phyloP scores from a whole-genome alignment of 2,329 filamentous ascomycete genomes.

The Penicillium sp. region DNA sequence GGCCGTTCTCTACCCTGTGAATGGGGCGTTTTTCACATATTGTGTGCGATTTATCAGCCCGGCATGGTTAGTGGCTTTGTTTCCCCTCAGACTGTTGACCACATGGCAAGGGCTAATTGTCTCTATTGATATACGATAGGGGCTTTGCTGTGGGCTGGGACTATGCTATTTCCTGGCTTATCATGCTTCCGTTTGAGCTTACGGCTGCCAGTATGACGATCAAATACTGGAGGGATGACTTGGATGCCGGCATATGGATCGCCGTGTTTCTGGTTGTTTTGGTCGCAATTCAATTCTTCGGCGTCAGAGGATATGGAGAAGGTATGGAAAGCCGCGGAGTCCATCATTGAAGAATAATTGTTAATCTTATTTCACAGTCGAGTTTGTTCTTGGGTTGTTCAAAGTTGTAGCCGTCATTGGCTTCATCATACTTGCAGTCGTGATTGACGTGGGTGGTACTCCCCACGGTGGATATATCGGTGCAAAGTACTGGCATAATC shows the following conservation, averaged over 20 bases:
- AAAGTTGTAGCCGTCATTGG: conserved; percentile 62
- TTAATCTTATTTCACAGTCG: conserved; percentile 41
- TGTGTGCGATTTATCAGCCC: conserved; percentile 64
- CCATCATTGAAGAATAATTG: neutral
- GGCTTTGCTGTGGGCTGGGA: conserved; percentile 51
- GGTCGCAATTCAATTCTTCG: conserved; percentile 56
- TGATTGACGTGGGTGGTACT: conserved; percentile 53
- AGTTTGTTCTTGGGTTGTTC: conserved; percentile 60
- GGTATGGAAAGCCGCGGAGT: conserved; percentile 1
- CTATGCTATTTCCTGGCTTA: conserved; percentile 82
- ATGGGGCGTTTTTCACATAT: conserved; percentile 66
- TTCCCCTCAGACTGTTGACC: neutral
- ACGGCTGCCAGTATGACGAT: conserved; percentile 59
- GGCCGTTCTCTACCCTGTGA: conserved; percentile 63
- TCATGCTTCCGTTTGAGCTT: conserved; percentile 78
- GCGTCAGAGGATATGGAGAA: conserved; percentile 53
- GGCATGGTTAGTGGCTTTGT: conserved; percentile 45
- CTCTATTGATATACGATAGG: conserved; percentile 24
- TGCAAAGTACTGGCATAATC: conserved; percentile 30
- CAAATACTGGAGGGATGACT: conserved; percentile 52
- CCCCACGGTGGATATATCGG: conserved; percentile 47
- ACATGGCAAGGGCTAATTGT: too few relatives aligned
- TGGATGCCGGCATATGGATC: conserved; percentile 60
- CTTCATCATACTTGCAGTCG: conserved; percentile 76
- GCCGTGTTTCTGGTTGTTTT: conserved; percentile 58